Evolutionary conservation across 2,329 filamentous ascomycete species (phyloP), one percentile per base, ranked within the genome.

Genomic region (Arthrobotrys iridis): DNA sequence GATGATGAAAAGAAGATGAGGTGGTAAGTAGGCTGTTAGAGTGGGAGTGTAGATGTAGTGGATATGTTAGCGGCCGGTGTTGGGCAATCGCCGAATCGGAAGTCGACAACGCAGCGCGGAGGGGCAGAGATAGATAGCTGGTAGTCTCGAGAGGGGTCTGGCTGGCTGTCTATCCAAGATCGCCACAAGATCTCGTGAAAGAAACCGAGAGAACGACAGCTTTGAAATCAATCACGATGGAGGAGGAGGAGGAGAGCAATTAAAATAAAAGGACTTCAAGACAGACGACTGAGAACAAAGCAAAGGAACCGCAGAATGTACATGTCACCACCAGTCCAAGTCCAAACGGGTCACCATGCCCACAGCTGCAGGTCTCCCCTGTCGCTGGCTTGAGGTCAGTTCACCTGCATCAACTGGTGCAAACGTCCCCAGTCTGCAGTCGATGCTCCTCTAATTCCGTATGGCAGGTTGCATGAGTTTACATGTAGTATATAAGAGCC

Each of bases 31-130:
- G 52, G 33, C 13, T 15, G 37, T 18, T 11, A n/a, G 50, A 7
- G 26, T 13, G 33, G 24, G 6, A 33, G 6, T 10, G 20, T 18
- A 5, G 35, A 37, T 7, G 35, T 37, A 15, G 41, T 4, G 41
- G 41, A 45, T 5, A n/a, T n/a, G 40, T 28, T 22, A n/a, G 40
- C 15, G 57, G 52, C 33, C 33, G 18, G 57, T 28, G 62, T 59
- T 59, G 50, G 37, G 8, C 52, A 50, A 48, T 55, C 45, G 70
- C 70, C 70, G 70, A 74, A 74, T 74, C 70, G 70, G 70, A 74
- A 66, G 70, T 57, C 70, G 70, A 74, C 70, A 74, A 74, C 70
- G 45, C 70, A 66, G 52, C 37, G 22, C 58, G 58, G 55, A 41
- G 55, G 55, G 55, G 55, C 55, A 59, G 41, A 22, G 24, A 22